Conservation (phyloP, 2,329 filamentous ascomycete species). For the Arthrobotrys musiformis region DNA sequence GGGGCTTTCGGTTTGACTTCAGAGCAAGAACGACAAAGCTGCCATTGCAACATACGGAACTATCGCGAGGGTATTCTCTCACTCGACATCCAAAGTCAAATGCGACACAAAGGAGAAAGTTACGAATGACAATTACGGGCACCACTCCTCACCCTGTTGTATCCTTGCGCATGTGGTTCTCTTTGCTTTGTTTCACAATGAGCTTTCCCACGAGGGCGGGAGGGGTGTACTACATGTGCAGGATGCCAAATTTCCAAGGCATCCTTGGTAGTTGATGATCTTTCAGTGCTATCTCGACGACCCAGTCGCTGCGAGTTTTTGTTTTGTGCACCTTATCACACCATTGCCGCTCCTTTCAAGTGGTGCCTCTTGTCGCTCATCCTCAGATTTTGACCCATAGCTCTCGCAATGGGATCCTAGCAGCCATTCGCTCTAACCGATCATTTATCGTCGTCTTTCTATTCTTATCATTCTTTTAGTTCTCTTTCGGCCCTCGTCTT, state of each 20-base stretch:
- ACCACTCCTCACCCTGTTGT: not conserved
- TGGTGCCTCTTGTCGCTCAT: not conserved
- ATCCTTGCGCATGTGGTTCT: not conserved
- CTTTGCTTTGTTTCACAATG: not conserved
- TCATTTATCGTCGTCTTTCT: conserved; percentile 23
- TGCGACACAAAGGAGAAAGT: not conserved
- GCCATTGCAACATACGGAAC: not conserved
- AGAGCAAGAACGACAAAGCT: not conserved
- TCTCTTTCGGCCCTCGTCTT: not conserved
- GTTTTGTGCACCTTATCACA: not conserved
- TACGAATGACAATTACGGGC: not conserved
- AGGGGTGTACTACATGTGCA: not conserved
- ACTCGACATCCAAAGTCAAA: not conserved
- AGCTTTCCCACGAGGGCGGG: not conserved
- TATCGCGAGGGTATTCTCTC: not conserved
- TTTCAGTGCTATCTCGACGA: not conserved
- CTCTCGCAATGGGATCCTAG: not conserved
- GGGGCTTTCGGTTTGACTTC: not conserved
- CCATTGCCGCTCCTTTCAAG: not conserved
- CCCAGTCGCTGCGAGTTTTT: too few relatives aligned
- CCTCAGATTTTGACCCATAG: not conserved
- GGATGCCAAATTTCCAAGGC: not conserved
- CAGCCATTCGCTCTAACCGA: not conserved
- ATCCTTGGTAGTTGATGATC: not conserved
- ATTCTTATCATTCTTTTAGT: conserved; percentile 13